Percentiles rank a stretch among this genome's conserved stretches.
Evolutionary conservation across 768 basidiomycete genomes (phyloP).

Genomic region (Kwoniella shandongensis): DNA sequence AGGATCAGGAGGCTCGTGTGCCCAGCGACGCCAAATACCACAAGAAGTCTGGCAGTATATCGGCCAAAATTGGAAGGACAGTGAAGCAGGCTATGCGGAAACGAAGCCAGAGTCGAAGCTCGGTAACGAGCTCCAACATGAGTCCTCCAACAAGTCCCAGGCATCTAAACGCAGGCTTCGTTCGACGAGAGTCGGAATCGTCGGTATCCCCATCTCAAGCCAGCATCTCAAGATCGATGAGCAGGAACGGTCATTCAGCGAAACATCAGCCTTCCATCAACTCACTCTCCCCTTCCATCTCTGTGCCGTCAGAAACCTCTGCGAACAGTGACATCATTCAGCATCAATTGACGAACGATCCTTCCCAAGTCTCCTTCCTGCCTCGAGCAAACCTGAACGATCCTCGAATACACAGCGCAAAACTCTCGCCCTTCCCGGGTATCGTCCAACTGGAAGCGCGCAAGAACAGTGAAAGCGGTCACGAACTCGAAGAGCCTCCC

Average conservation of each 20-base stretch:
- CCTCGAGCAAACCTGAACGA: conserved; percentile 72
- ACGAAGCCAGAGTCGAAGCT: conserved; percentile 30
- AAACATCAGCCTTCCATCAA: conserved; percentile 39
- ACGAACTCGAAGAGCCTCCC: conserved; percentile 19
- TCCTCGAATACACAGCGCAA: conserved; percentile 69
- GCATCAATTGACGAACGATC: conserved; percentile 63
- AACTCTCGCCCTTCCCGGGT: conserved; percentile 88
- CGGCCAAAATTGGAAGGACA: conserved; percentile 41
- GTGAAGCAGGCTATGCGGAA: conserved; percentile 40
- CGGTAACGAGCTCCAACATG: conserved; percentile 16
- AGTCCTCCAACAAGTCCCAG: conserved; percentile 30
- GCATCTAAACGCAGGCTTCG: conserved; percentile 12
- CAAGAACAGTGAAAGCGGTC: conserved; percentile 4
- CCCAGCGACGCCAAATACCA: conserved; percentile 37
- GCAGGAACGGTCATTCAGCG: conserved; percentile 55
- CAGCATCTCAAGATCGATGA: conserved; percentile 12
- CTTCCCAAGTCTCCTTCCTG: conserved; percentile 63
- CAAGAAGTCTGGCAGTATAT: conserved; percentile 43
- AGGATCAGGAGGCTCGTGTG: conserved; percentile 34
- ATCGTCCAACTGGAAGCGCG: conserved; percentile 65
- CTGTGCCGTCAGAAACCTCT: conserved; percentile 17
- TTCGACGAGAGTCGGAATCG: conserved; percentile 35
- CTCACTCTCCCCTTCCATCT: conserved; percentile 30
- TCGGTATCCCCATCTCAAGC: conserved; percentile 29
- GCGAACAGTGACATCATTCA: conserved; percentile 52